Evolutionary conservation across 805 yeast genomes (phyloP).

Genomic region (Wickerhamiella azymoides): DNA sequence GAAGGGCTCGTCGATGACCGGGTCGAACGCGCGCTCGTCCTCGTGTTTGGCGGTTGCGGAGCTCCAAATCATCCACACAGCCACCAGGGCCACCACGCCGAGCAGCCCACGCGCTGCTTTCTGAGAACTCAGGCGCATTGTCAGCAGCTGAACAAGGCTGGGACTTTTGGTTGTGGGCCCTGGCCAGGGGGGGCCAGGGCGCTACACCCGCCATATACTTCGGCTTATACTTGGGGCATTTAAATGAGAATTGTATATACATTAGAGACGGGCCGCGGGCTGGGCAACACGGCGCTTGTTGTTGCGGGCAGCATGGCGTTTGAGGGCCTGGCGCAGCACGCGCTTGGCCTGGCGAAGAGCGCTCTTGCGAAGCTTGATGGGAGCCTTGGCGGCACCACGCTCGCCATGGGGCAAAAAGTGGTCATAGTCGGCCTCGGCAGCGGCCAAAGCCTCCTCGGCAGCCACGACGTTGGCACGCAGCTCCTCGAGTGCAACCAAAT

Average conservation of each 20-base stretch:
- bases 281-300: slow-evolving; percentile 20
- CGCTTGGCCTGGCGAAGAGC: slow-evolving; percentile 21
- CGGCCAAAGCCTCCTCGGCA: slow-evolving; percentile 17
- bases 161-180: too few relatives aligned
- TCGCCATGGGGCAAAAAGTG: slow-evolving; percentile 20
- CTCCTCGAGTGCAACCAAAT: slow-evolving; percentile 15
- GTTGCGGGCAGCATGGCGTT: slow-evolving; percentile 16
- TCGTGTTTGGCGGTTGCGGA: neutral
- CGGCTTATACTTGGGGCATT: too few relatives aligned
- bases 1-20: slow-evolving; percentile 11
- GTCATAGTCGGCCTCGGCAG: slow-evolving; percentile 18
- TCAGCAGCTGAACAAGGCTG: neutral
- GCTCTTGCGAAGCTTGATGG: slow-evolving; percentile 20
- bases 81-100: neutral
- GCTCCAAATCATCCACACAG: neutral
- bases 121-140: neutral
- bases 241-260: neutral
- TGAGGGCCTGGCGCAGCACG: slow-evolving; percentile 18
- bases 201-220: neutral
- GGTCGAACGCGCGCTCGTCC: slow-evolving; percentile 1
- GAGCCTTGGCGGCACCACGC: slow-evolving; percentile 21
- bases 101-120: neutral
- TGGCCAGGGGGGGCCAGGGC: neutral
- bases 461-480: slow-evolving; percentile 13
- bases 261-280: slow-evolving; percentile 11